These are phyloP conservation scores for Wickerhamiella spandovensis DNA, from an alignment of 805 yeast genomes.

Conservation along the genomic window DNA sequence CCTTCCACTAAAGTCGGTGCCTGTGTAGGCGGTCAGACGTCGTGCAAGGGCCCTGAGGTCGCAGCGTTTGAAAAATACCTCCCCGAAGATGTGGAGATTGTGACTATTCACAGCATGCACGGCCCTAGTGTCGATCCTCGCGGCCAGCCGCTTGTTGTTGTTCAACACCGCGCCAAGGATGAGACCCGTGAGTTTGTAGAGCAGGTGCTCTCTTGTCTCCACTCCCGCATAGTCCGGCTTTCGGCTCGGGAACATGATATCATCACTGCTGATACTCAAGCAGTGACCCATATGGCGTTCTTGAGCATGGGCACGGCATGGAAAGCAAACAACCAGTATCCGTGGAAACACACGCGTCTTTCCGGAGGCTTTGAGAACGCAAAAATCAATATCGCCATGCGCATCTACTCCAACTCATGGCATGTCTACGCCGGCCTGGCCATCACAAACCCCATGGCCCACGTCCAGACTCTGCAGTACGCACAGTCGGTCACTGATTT, in stretches of 20 bases:
- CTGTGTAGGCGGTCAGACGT: slow-evolving; percentile 95
- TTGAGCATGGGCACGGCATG: slow-evolving; percentile 95
- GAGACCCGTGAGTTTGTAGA: slow-evolving; percentile 50
- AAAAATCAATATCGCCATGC: slow-evolving; percentile 78
- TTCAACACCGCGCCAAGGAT: slow-evolving; percentile 53
- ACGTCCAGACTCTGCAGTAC: slow-evolving; percentile 78
- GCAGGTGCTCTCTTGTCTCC: slow-evolving; percentile 51
- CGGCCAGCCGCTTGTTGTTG: slow-evolving; percentile 86
- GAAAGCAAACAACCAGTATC: slow-evolving; percentile 70
- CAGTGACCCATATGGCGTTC: slow-evolving; percentile 96
- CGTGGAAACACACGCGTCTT: slow-evolving; percentile 80
- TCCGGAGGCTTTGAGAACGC: slow-evolving; percentile 93
- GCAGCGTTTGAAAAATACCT: slow-evolving; percentile 63
- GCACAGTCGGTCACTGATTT: slow-evolving; percentile 73
- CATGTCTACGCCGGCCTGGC: slow-evolving; percentile 98
- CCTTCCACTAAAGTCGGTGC: slow-evolving; percentile 77
- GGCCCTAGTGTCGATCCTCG: slow-evolving; percentile 83
- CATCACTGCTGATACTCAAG: slow-evolving; percentile 97
- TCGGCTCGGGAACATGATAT: slow-evolving; percentile 83
- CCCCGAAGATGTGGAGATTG: slow-evolving; percentile 70
- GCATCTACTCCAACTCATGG: slow-evolving; percentile 91
- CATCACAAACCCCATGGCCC: slow-evolving; percentile 90
- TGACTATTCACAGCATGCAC: slow-evolving; percentile 83
- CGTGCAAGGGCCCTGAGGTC: slow-evolving; percentile 86
- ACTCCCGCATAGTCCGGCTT: slow-evolving; percentile 63